These are phyloP conservation scores for Cajanus cajan DNA, from an alignment of 306 rosid species.

Conservation along the genomic window DNA sequence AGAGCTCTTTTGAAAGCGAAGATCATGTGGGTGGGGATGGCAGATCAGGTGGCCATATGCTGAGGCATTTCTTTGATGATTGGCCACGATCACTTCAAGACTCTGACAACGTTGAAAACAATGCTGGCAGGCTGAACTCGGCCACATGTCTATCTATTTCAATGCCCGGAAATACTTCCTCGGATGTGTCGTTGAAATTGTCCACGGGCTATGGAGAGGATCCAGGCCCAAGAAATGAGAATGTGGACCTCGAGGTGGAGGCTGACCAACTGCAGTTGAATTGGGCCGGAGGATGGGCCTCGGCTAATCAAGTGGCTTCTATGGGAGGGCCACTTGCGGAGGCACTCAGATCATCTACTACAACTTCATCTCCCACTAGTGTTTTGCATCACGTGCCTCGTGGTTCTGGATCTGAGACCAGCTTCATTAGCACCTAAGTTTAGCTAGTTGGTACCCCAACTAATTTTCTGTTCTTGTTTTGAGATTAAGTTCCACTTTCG, in stretches of 20 bases:
- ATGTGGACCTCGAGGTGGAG: slow-evolving; percentile 33
- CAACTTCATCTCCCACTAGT: slow-evolving; percentile 80
- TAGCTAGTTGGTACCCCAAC: background rate
- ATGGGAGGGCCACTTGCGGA: slow-evolving; percentile 99
- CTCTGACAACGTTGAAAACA: slow-evolving; percentile 45
- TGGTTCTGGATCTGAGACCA: slow-evolving; percentile 51
- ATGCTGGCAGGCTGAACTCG: slow-evolving; percentile 34
- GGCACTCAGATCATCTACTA: slow-evolving; percentile 74
- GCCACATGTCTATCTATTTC: slow-evolving; percentile 75
- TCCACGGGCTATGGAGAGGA: slow-evolving; percentile 65
- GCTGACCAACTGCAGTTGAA: slow-evolving; percentile 47
- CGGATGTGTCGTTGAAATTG: slow-evolving; percentile 81
- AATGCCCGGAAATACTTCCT: slow-evolving; percentile 55
- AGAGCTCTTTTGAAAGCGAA: slow-evolving; percentile 33
- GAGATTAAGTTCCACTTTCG: background rate
- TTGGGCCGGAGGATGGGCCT: slow-evolving; percentile 75
- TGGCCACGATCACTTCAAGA: slow-evolving; percentile 81
- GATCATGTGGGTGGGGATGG: slow-evolving; percentile 48
- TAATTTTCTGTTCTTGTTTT: background rate
- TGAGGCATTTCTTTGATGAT: slow-evolving; percentile 91
- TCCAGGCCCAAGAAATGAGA: slow-evolving; percentile 38
- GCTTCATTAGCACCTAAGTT: slow-evolving; percentile 53
- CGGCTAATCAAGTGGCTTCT: slow-evolving; percentile 64
- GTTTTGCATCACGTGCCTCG: slow-evolving; percentile 79
- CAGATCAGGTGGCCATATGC: slow-evolving; percentile 62